Evolutionary conservation across 1,284 basidiomycete genomes (phyloP), one percentile per base, ranked within the genome.

Genomic region (Malassezia cuniculi): DNA sequence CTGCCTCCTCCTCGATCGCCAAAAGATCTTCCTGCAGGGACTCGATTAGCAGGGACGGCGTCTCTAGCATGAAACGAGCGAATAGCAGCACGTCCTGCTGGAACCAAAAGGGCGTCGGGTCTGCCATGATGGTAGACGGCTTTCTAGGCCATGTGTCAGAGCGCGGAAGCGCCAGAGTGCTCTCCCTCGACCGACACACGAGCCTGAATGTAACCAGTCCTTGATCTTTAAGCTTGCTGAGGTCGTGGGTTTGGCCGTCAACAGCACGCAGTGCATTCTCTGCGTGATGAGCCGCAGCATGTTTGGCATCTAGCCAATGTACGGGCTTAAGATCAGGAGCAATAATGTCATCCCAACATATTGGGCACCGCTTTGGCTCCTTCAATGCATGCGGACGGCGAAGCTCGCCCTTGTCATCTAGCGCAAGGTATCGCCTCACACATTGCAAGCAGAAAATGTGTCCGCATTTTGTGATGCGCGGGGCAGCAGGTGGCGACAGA

Each of bases 381-480:
- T n/a, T n/a, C n/a, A n/a, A n/a, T n/a, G n/a, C n/a, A n/a, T n/a
- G 38, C 34, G 27, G 17, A 10, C 17, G 21, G 15, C 34, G 29
- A 21, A 34, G 34, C 15, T 16, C 41, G 41, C 30, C 41, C 29
- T 19, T 24, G 2, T 21, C 39, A n/a, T 50, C 36, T 20, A 37
- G 34, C n/a, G 48, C 29, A 28, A 95, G 76, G 65, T 89, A 93
- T 68, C 93, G 90, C n/a, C 66, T 50, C 16, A 66, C 57, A 50
- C 65, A 67, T 6, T 59, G 55, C 31, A 57, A 68, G 56, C 62
- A 69, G 33, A 52, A 68, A 15, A 90, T 86, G 75, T 94, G 89
- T 43, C 87, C 89, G 56, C 87, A 94, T 72, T 85, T 86, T 32
- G 87, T 94, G 84, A 95, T 95, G 32, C 93, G 75, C 12, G 90